Conservation (phyloP, 345 rosid genomes). For the Hevea brasiliensis region DNA sequence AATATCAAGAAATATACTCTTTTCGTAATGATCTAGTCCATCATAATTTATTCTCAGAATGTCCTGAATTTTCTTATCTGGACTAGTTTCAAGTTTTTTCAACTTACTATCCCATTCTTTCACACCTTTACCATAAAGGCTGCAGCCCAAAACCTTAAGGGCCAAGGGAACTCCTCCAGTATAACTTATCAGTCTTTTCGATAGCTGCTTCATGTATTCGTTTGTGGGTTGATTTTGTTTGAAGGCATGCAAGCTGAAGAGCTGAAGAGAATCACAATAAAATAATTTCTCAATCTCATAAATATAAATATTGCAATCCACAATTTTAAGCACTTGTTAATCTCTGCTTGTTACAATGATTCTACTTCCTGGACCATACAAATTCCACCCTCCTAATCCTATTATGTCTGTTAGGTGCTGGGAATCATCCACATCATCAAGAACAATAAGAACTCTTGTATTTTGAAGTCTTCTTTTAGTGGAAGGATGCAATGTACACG, state of each 20-base stretch:
- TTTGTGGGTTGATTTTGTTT: background rate
- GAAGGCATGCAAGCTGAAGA: background rate
- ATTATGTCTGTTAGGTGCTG: background rate
- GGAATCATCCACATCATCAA: background rate
- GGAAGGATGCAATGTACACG: background rate
- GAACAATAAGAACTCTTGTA: background rate
- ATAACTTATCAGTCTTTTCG: background rate
- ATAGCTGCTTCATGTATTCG: background rate
- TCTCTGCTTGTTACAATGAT: slow-evolving; percentile 7
- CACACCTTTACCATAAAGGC: background rate
- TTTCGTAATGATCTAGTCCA: background rate
- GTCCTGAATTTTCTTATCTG: background rate
- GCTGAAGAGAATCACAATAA: background rate
- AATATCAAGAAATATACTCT: background rate
- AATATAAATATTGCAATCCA: background rate
- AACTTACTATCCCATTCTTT: background rate
- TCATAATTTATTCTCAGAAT: background rate
- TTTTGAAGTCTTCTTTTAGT: background rate
- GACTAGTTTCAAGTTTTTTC: background rate
- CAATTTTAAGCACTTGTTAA: background rate
- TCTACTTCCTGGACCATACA: slow-evolving; percentile 5
- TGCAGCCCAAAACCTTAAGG: slow-evolving; percentile 1
- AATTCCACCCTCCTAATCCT: background rate
- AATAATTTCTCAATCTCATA: background rate
- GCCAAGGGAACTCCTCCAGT: slow-evolving; percentile 5